phyloP scores from a whole-genome alignment of 768 basidiomycete genomes.

The Clitopilus passeckerianus region DNA sequence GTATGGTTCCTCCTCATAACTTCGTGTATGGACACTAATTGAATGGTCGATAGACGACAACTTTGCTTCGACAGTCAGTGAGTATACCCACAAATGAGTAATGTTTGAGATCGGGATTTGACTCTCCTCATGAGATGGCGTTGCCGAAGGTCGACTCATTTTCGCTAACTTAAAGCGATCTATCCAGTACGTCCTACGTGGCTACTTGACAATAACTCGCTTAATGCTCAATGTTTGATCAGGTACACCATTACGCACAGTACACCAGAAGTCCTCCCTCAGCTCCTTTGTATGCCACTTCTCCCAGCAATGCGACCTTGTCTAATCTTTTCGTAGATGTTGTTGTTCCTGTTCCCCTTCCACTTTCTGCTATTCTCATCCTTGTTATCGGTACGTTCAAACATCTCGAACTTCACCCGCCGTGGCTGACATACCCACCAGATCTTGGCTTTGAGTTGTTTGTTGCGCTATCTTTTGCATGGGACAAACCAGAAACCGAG shows the following conservation, averaged over 20 bases:
- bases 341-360: slow-evolving; percentile 62
- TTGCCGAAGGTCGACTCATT: slow-evolving; percentile 63
- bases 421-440: slow-evolving; percentile 14
- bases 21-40: background rate
- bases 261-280: slow-evolving; percentile 66
- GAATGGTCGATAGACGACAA: slow-evolving; percentile 46
- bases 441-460: slow-evolving; percentile 71
- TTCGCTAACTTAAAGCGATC: slow-evolving; percentile 70
- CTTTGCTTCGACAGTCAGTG: slow-evolving; percentile 67
- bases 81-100: slow-evolving; percentile 21
- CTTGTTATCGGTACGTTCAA: slow-evolving; percentile 54
- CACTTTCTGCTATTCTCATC: slow-evolving; percentile 64
- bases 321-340: slow-evolving; percentile 37
- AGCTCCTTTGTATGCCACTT: slow-evolving; percentile 50
- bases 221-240: background rate
- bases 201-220: background rate
- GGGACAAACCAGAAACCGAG: slow-evolving; percentile 63
- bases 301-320: background rate
- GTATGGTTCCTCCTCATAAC: slow-evolving; percentile 21
- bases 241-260: slow-evolving; percentile 65
- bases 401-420: background rate
- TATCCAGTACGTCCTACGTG: slow-evolving; percentile 41
- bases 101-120: background rate
- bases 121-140: slow-evolving; percentile 41
- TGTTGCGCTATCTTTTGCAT: slow-evolving; percentile 68